These are phyloP conservation scores for Eremothecium cymbalariae DNA, from an alignment of 1,139 yeast genomes.

Conservation along the genomic window DNA sequence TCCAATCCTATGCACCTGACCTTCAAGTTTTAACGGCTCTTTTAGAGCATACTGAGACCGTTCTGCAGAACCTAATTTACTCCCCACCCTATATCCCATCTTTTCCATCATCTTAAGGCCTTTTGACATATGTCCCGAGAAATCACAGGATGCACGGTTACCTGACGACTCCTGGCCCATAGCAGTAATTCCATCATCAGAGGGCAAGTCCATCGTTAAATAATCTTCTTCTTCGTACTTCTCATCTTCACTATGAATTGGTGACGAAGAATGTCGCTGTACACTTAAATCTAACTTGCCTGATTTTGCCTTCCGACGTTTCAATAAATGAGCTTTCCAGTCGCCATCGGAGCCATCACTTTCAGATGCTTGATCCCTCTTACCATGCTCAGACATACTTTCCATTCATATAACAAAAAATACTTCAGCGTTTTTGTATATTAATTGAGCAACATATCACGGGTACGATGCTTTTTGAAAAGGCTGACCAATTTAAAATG, in stretches of 20 bases:
- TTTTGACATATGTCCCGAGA: slow-evolving; percentile 25
- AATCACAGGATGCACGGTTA: background rate
- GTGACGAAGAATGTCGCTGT: background rate
- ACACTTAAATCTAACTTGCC: background rate
- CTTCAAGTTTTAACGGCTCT: slow-evolving; percentile 26
- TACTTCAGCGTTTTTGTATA: too few species aligned
- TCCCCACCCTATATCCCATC: slow-evolving; percentile 49
- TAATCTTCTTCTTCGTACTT: background rate
- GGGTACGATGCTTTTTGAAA: background rate
- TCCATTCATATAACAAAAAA: too few species aligned
- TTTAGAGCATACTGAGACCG: slow-evolving; percentile 15
- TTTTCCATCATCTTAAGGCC: slow-evolving; percentile 47
- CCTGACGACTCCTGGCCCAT: background rate
- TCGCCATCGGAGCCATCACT: background rate
- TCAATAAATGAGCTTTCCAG: background rate
- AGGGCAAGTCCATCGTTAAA: background rate
- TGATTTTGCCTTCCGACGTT: background rate
- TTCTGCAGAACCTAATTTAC: slow-evolving; percentile 35
- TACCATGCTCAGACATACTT: too few species aligned
- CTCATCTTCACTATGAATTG: background rate
- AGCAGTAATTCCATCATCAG: background rate
- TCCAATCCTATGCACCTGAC: slow-evolving; percentile 15
- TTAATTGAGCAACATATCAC: too few species aligned
- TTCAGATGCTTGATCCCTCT: background rate
- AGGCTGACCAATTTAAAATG: background rate